Conservation (phyloP, 805 yeast species). For the Schwanniomyces occidentalis region DNA sequence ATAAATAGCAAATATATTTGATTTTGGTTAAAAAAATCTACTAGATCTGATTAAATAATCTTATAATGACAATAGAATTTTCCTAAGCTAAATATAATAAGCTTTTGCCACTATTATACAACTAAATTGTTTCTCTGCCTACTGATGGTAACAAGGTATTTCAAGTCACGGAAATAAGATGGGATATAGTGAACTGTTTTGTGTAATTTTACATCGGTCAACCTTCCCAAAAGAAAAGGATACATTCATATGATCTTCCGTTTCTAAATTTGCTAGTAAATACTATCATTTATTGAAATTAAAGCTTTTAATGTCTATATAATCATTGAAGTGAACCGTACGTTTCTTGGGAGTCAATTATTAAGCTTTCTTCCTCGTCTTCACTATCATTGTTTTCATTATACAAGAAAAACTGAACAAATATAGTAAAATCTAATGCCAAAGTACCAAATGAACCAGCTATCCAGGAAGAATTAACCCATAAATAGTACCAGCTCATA, state of each 20-base stretch:
- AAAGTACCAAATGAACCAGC: conserved; percentile 90
- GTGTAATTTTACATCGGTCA: too few relatives aligned
- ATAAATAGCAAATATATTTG: too few relatives aligned
- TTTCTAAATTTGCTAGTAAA: too few relatives aligned
- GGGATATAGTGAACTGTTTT: too few relatives aligned
- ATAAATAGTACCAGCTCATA: conserved; percentile 63
- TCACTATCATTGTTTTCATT: conserved; percentile 34
- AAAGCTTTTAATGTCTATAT: background rate
- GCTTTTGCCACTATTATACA: too few relatives aligned
- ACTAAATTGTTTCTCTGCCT: too few relatives aligned
- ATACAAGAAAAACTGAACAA: conserved; percentile 82
- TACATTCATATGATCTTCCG: background rate
- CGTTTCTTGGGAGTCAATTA: conserved; percentile 1
- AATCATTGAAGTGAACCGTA: conserved; percentile 5
- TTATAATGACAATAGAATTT: too few relatives aligned
- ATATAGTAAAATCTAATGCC: conserved; percentile 77
- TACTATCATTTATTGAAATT: background rate
- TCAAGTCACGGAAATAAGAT: too few relatives aligned
- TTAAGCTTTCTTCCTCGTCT: conserved; percentile 4
- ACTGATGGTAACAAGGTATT: too few relatives aligned
- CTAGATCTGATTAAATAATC: too few relatives aligned
- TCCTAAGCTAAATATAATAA: too few relatives aligned
- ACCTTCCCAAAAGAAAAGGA: background rate
- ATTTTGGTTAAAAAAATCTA: too few relatives aligned
- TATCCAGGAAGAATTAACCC: conserved; percentile 89